Evolutionary conservation across 2,329 filamentous ascomycete species (phyloP).

Genomic region (Fusarium sp.): DNA sequence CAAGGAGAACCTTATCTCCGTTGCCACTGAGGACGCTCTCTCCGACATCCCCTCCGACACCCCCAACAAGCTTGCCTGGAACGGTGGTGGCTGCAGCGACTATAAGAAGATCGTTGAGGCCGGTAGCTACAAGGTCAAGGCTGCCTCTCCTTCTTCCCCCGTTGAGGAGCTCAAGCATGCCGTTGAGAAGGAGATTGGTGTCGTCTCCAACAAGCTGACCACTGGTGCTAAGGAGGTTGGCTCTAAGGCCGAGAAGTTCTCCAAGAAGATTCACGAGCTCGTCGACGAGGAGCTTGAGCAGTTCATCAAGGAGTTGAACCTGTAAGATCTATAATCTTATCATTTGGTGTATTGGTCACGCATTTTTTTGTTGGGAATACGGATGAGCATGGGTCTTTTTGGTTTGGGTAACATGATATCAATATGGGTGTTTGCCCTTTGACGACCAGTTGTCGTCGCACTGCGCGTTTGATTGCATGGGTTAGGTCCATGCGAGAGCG

Average conservation of each 20-base stretch:
- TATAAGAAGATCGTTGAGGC: constrained; percentile 83
- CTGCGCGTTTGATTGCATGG: constrained; percentile 34
- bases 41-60: constrained; percentile 87
- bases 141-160: constrained; percentile 55
- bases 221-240: constrained; percentile 66
- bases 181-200: constrained; percentile 71
- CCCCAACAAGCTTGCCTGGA: constrained; percentile 97
- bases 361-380: constrained; percentile 44
- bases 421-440: constrained; percentile 33
- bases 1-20: constrained; percentile 86
- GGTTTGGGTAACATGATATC: constrained; percentile 49
- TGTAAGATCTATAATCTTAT: constrained; percentile 50
- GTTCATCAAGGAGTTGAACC: constrained; percentile 66
- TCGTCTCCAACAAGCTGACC: constrained; percentile 67
- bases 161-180: constrained; percentile 72
- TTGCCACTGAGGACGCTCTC: constrained; percentile 84
- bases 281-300: constrained; percentile 72
- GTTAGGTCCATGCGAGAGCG: constrained; percentile 21
- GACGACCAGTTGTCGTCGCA: constrained; percentile 36
- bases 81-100: constrained; percentile 95
- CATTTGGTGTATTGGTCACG: constrained; percentile 45
- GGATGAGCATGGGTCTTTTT: constrained; percentile 43
- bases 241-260: constrained; percentile 71
- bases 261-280: constrained; percentile 72
- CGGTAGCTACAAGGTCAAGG: constrained; percentile 75